These are phyloP conservation scores for Beta corolliflora DNA, from an alignment of 179 eudicot genomes.

Conservation along the genomic window DNA sequence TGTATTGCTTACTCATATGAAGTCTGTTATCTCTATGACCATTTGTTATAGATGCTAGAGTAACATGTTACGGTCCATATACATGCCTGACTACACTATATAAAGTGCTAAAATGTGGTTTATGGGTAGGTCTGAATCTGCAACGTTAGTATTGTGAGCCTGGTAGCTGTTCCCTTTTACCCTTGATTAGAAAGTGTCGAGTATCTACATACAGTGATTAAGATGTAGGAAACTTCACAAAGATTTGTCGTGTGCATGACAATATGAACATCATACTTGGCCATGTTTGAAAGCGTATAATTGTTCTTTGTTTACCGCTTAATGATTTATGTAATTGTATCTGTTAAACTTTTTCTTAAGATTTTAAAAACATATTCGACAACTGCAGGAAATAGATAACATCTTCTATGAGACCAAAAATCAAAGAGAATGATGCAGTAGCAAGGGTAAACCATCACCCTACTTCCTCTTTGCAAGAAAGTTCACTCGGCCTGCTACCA, in stretches of 20 bases:
- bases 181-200: not conserved
- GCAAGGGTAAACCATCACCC: slow-evolving; percentile 74
- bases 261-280: not conserved
- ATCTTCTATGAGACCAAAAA: slow-evolving; percentile 82
- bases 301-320: not conserved
- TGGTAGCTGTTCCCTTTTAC: not conserved
- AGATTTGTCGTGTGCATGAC: not conserved
- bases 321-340: not conserved
- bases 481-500: slow-evolving; percentile 86
- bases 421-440: slow-evolving; percentile 93
- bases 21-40: not conserved
- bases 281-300: not conserved
- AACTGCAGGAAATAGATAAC: slow-evolving; percentile 72
- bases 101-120: not conserved
- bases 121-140: not conserved
- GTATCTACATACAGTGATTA: not conserved
- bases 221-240: not conserved
- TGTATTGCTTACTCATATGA: not conserved
- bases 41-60: not conserved
- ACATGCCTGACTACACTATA: not conserved
- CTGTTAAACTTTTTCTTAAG: not conserved
- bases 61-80: not conserved
- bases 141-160: not conserved
- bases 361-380: not conserved
- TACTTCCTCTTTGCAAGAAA: slow-evolving; percentile 97